Evolutionary conservation across 768 basidiomycete species (phyloP).

Genomic region (Lactarius sanguifluus): DNA sequence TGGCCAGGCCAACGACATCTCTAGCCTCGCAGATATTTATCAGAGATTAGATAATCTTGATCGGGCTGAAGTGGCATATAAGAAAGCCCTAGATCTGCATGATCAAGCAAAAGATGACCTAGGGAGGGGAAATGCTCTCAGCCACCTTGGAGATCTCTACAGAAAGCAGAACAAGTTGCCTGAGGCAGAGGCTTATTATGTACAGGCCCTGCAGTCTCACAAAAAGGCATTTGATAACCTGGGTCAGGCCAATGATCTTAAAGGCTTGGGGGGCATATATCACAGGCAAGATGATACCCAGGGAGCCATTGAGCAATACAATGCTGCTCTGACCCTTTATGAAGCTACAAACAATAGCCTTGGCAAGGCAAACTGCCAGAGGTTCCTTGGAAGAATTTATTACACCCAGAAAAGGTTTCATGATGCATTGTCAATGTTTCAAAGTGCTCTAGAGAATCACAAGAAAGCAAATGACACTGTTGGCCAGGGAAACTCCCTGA

Average conservation of each 20-base stretch:
- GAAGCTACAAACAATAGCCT: slow-evolving; percentile 9
- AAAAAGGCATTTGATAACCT: slow-evolving; percentile 20
- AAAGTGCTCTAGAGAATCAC: slow-evolving; percentile 18
- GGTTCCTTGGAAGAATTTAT: slow-evolving; percentile 7
- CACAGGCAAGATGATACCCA: neutral
- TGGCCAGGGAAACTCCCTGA: slow-evolving; percentile 23
- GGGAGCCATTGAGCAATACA: slow-evolving; percentile 9
- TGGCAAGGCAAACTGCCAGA: slow-evolving; percentile 24
- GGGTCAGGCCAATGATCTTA: slow-evolving; percentile 27
- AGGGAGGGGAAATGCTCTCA: slow-evolving; percentile 22
- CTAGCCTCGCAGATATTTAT: slow-evolving; percentile 20
- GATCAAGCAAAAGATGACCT: slow-evolving; percentile 18
- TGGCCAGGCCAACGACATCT: slow-evolving; percentile 24
- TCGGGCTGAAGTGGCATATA: slow-evolving; percentile 15
- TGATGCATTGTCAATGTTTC: slow-evolving; percentile 16
- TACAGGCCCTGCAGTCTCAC: slow-evolving; percentile 11
- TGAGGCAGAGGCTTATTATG: slow-evolving; percentile 16
- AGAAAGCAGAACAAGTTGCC: slow-evolving; percentile 19
- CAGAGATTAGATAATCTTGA: slow-evolving; percentile 12
- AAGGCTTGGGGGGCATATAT: slow-evolving; percentile 24
- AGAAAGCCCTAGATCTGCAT: slow-evolving; percentile 15
- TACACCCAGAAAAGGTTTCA: slow-evolving; percentile 1
- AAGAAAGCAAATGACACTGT: slow-evolving; percentile 13
- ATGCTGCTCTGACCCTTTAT: slow-evolving; percentile 8
- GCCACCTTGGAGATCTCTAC: slow-evolving; percentile 23